A percentile compares a stretch with the other conserved stretches of the same genome.
Evolutionary conservation across 805 yeast species (phyloP).

Genomic region (Lachancea thermotolerans): DNA sequence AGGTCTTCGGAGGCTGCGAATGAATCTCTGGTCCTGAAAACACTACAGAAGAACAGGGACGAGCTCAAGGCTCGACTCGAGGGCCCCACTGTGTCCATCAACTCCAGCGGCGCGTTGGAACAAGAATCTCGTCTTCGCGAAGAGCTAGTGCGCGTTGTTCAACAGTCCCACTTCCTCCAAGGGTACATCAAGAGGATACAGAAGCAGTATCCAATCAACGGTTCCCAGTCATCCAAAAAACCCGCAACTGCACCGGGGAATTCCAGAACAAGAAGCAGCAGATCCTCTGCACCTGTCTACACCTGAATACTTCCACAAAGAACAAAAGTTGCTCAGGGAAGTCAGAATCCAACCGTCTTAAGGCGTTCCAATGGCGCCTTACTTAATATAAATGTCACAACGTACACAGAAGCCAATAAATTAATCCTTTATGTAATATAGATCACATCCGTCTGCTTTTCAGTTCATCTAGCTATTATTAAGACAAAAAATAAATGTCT

Average conservation of each 20-base stretch:
- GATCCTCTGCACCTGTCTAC: slow-evolving; percentile 2
- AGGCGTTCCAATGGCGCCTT: too few species aligned
- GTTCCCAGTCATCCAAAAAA: slow-evolving; percentile 7
- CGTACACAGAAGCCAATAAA: too few species aligned
- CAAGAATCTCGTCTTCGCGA: slow-evolving; percentile 11
- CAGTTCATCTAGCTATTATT: too few species aligned
- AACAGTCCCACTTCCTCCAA: slow-evolving; percentile 16
- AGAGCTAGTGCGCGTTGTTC: slow-evolving; percentile 12
- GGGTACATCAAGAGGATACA: slow-evolving; percentile 19
- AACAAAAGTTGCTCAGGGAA: too few species aligned
- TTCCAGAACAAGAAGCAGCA: slow-evolving; percentile 6
- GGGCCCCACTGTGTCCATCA: slow-evolving; percentile 33
- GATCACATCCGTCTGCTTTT: too few species aligned
- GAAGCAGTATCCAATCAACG: slow-evolving; percentile 11
- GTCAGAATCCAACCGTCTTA: too few species aligned
- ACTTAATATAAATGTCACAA: too few species aligned
- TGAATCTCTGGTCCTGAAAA: slow-evolving; percentile 26
- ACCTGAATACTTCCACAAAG: too few species aligned
- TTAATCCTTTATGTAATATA: too few species aligned
- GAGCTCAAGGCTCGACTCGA: slow-evolving; percentile 26
- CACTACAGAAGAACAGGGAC: slow-evolving; percentile 22
- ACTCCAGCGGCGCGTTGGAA: slow-evolving; percentile 9
- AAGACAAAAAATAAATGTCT: too few species aligned
- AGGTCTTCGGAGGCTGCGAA: slow-evolving; percentile 45
- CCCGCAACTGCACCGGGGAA: slow-evolving; percentile 4